phyloP scores from a whole-genome alignment of 345 rosid species.

The Salix arbutifolia region DNA sequence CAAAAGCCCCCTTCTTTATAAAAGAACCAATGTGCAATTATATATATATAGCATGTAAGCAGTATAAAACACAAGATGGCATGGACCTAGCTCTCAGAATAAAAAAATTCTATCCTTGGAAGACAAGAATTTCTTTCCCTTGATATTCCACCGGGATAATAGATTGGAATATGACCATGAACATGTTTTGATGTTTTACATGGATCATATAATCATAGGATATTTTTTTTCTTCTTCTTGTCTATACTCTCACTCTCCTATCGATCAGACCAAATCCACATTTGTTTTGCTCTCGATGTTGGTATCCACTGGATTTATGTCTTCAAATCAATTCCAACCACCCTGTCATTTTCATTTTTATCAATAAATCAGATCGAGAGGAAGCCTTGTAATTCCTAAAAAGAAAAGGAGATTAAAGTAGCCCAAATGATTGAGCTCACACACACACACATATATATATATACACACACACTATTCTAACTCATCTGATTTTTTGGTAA shows the following conservation, averaged over 20 bases:
- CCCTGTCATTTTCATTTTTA: neutral
- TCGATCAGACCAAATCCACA: neutral
- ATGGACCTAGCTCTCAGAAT: neutral
- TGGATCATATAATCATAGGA: neutral
- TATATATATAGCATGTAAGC: conserved; percentile 6
- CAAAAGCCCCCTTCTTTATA: conserved; percentile 22
- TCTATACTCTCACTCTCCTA: neutral
- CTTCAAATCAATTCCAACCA: neutral
- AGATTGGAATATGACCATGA: neutral
- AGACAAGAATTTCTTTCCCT: neutral
- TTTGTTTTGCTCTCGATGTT: neutral
- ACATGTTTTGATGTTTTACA: neutral
- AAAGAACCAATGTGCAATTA: conserved; percentile 22
- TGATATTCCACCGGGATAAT: neutral
- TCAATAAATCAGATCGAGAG: neutral
- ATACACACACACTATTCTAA: no score
- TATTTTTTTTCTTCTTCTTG: neutral
- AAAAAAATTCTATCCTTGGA: neutral
- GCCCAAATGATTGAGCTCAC: neutral
- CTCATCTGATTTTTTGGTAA: no score
- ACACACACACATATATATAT: no score
- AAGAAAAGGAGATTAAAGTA: neutral
- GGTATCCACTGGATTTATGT: neutral
- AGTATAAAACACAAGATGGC: neutral
- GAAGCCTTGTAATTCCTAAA: neutral